Percentiles rank a stretch among this genome's conserved stretches.
phyloP scores from a whole-genome alignment of 1,139 yeast genomes.

The Suhomyces guaymorum region DNA sequence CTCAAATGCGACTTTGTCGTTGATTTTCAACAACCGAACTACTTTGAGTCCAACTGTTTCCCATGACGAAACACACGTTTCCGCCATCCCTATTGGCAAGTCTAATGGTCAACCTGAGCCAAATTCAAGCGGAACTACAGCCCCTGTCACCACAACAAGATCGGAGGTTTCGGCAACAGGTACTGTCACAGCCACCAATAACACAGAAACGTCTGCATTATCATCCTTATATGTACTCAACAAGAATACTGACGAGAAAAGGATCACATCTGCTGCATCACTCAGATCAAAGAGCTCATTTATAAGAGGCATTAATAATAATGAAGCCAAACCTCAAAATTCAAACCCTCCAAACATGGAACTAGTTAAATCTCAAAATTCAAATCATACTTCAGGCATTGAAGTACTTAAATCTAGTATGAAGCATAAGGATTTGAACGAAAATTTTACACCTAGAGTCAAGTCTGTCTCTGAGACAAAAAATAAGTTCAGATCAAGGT shows the following conservation, averaged over 20 bases:
- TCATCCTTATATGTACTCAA: conserved; percentile 43
- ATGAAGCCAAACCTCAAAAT: no score
- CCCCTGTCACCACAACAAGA: not conserved
- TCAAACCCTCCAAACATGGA: no score
- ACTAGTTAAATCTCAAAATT: no score
- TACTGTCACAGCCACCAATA: conserved; percentile 32
- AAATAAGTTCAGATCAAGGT: conserved; percentile 3
- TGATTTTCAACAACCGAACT: conserved; percentile 25
- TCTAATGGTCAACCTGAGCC: conserved; percentile 1
- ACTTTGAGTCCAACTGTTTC: conserved; percentile 18
- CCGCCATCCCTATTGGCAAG: conserved; percentile 3
- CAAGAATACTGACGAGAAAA: conserved; percentile 34
- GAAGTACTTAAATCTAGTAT: conserved; percentile 1
- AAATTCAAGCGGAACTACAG: not conserved
- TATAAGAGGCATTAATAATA: no score
- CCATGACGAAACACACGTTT: conserved; percentile 1
- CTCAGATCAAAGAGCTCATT: conserved; percentile 8
- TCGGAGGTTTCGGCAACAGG: conserved; percentile 3
- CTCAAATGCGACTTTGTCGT: conserved; percentile 28
- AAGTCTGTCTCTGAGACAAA: not conserved
- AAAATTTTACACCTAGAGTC: conserved; percentile 1
- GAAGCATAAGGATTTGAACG: conserved; percentile 1
- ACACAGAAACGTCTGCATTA: conserved; percentile 38
- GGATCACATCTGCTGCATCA: conserved; percentile 6
- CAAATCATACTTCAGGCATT: not conserved